Evolutionary conservation across 2,329 filamentous ascomycete genomes (phyloP).

Genomic region (Fusarium irregulare): DNA sequence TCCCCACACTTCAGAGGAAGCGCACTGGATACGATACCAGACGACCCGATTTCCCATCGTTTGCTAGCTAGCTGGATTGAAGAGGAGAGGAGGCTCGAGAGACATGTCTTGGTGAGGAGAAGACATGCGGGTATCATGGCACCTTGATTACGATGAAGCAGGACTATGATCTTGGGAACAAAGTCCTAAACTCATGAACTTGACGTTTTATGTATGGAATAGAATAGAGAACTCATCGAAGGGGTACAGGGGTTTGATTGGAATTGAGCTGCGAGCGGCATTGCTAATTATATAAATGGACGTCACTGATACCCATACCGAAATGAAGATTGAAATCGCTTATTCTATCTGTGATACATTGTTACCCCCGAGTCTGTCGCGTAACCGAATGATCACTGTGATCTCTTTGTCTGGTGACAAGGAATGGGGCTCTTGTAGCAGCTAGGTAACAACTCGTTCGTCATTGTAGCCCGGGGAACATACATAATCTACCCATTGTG

Average conservation of each 20-base stretch:
- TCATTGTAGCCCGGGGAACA: neutral
- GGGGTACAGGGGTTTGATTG: slow-evolving; percentile 3
- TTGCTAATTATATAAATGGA: slow-evolving; percentile 38
- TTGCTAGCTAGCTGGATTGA: slow-evolving; percentile 3
- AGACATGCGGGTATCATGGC: neutral
- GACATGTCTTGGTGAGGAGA: neutral
- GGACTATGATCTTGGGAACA: neutral
- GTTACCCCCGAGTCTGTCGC: too few relatives aligned
- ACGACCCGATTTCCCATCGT: slow-evolving; percentile 2
- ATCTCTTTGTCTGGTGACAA: neutral
- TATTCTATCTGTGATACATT: neutral
- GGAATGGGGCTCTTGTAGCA: neutral
- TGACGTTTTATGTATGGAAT: slow-evolving; percentile 30
- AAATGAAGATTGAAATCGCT: slow-evolving; percentile 25
- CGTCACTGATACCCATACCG: slow-evolving; percentile 28
- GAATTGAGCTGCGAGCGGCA: slow-evolving; percentile 31
- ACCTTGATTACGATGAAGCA: neutral
- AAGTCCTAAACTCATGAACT: neutral
- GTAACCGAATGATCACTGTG: neutral
- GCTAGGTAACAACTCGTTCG: neutral
- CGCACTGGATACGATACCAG: slow-evolving; percentile 1
- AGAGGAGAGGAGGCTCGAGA: neutral
- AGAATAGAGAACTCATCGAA: slow-evolving; percentile 33
- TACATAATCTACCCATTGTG: neutral
- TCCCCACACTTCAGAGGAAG: slow-evolving; percentile 19